A percentile compares a stretch with the other conserved stretches of the same genome.
phyloP scores from a whole-genome alignment of 495 filamentous ascomycete species.

The Penicillium antarcticum region DNA sequence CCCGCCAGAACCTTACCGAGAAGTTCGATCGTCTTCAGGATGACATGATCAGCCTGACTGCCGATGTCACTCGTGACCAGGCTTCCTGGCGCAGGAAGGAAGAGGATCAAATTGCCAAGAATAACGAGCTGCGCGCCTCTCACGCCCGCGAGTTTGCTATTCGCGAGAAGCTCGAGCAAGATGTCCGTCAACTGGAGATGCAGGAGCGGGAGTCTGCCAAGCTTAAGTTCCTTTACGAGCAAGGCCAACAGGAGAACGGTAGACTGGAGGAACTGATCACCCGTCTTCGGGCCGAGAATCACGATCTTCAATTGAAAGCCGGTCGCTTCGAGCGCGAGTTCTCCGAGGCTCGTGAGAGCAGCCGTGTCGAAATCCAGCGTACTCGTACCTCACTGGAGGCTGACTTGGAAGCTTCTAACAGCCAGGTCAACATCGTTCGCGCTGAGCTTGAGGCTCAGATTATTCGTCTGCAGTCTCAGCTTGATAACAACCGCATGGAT shows the following conservation, averaged over 20 bases:
- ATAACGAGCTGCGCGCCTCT: conserved; percentile 75
- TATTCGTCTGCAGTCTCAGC: conserved; percentile 60
- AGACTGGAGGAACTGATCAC: conserved; percentile 64
- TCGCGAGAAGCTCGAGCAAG: conserved; percentile 73
- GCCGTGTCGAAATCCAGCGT: conserved; percentile 71
- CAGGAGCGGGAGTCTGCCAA: conserved; percentile 68
- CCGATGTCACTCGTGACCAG: conserved; percentile 76
- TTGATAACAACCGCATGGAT: conserved; percentile 70
- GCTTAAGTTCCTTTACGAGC: conserved; percentile 51
- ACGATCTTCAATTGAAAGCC: conserved; percentile 56
- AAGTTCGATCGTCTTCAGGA: conserved; percentile 81
- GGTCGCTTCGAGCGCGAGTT: conserved; percentile 78
- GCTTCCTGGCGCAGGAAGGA: conserved; percentile 69
- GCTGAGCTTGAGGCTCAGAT: conserved; percentile 74
- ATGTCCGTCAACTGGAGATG: conserved; percentile 71
- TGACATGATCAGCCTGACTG: conserved; percentile 74
- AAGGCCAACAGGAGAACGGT: conserved; percentile 51
- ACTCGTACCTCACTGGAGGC: conserved; percentile 72
- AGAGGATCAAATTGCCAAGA: conserved; percentile 66
- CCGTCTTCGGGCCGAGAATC: conserved; percentile 64
- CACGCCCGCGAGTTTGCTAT: conserved; percentile 74
- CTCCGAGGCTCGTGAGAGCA: conserved; percentile 74
- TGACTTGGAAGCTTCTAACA: conserved; percentile 76
- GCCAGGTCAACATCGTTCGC: conserved; percentile 76
- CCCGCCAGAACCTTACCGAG: conserved; percentile 71